Percentiles rank a stretch among this genome's conserved stretches.
Evolutionary conservation across 129 eudicot genomes (phyloP).

Genomic region (Centella asiatica): DNA sequence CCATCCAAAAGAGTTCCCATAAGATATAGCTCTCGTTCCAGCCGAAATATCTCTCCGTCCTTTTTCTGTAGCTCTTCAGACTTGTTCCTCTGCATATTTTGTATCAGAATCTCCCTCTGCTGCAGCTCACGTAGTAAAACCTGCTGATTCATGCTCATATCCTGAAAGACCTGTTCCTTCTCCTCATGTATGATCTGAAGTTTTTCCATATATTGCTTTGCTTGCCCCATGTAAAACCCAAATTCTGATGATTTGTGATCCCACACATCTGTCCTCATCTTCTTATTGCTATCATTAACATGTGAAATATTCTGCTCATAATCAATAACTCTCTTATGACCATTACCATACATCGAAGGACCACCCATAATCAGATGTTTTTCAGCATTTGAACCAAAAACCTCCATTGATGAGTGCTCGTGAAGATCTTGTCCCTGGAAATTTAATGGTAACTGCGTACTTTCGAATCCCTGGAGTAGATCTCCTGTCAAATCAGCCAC

Average conservation of each 20-base stretch:
- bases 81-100: conserved; percentile 32
- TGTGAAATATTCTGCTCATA: conserved; percentile 38
- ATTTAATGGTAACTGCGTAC: conserved; percentile 28
- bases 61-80: conserved; percentile 42
- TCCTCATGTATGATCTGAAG: conserved; percentile 38
- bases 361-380: conserved; percentile 31
- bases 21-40: conserved; percentile 56
- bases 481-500: conserved; percentile 53
- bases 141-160: conserved; percentile 34
- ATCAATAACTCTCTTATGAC: conserved; percentile 62
- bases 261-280: conserved; percentile 53
- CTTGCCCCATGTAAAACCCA: conserved; percentile 46
- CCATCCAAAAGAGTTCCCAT: conserved; percentile 57
- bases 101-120: conserved; percentile 26
- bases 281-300: conserved; percentile 37
- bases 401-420: conserved; percentile 36
- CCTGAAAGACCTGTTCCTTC: conserved; percentile 30
- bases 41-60: conserved; percentile 40
- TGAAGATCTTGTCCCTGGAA: conserved; percentile 32
- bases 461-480: conserved; percentile 47
- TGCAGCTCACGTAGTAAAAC: conserved; percentile 32
- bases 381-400: conserved; percentile 30
- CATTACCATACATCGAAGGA: conserved; percentile 34
- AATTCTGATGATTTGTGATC: conserved; percentile 39
- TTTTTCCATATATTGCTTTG: conserved; percentile 32